These are phyloP conservation scores for Byssothecium circinans DNA, from an alignment of 2,329 filamentous ascomycete genomes.

Conservation along the genomic window DNA sequence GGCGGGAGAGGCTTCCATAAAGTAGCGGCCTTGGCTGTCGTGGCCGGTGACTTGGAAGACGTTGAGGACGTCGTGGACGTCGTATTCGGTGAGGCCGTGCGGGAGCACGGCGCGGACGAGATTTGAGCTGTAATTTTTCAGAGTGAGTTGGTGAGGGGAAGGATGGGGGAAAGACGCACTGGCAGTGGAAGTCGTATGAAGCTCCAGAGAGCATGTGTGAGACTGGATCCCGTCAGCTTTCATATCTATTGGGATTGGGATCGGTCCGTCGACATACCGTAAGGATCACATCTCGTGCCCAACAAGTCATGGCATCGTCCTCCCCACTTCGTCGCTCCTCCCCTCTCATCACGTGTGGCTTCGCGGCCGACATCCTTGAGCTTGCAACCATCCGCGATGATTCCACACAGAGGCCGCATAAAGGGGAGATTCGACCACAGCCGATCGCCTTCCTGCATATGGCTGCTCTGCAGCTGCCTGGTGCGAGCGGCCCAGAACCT, in stretches of 20 bases:
- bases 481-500: conserved; percentile 81
- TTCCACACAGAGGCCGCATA: conserved; percentile 72
- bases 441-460: conserved; percentile 71
- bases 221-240: conserved; percentile 46
- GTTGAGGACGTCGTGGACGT: conserved; percentile 85
- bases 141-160: neutral
- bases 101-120: conserved; percentile 71
- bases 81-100: conserved; percentile 68
- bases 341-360: conserved; percentile 51
- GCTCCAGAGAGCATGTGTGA: conserved; percentile 71
- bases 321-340: conserved; percentile 58
- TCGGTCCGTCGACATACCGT: conserved; percentile 47
- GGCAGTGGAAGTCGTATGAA: conserved; percentile 79
- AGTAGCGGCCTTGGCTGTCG: conserved; percentile 52
- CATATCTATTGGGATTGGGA: neutral
- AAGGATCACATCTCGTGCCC: conserved; percentile 82
- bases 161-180: conserved; percentile 38
- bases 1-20: conserved; percentile 58
- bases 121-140: conserved; percentile 57
- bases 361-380: conserved; percentile 60
- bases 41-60: conserved; percentile 83
- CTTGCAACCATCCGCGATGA: conserved; percentile 60
- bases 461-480: conserved; percentile 74
- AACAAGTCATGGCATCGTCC: conserved; percentile 75
- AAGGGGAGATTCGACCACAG: conserved; percentile 79